These are phyloP conservation scores for Aspergillus niger DNA, from an alignment of 2,329 filamentous ascomycete genomes.

Conservation along the genomic window DNA sequence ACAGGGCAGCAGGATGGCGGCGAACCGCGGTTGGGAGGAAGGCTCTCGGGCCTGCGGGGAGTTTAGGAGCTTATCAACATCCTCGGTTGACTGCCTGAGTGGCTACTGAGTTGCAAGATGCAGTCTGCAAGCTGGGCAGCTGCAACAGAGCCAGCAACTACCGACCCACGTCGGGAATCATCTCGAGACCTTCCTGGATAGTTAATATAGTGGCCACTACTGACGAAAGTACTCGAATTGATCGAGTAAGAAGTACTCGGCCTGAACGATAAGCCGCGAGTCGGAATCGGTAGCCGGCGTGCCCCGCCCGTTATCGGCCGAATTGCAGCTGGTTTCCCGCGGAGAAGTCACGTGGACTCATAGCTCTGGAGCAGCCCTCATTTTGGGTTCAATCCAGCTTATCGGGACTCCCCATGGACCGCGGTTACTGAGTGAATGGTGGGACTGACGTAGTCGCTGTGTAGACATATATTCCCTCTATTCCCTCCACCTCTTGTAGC, in stretches of 20 bases:
- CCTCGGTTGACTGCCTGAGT: conserved; percentile 6
- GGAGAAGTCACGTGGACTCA: conserved; percentile 23
- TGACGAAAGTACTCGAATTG: neutral
- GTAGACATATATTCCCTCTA: conserved; percentile 4
- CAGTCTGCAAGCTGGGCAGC: neutral
- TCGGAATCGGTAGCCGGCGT: conserved; percentile 6
- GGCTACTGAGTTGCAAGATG: neutral
- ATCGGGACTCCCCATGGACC: conserved; percentile 21
- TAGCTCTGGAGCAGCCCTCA: neutral
- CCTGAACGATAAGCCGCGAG: too few relatives aligned
- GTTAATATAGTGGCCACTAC: neutral
- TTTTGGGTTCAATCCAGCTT: neutral
- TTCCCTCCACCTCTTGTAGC: neutral
- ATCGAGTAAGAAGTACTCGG: neutral
- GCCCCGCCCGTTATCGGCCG: conserved; percentile 18
- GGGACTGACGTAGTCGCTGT: conserved; percentile 11
- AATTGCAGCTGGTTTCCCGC: conserved; percentile 20
- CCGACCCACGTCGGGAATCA: neutral
- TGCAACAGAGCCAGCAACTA: neutral
- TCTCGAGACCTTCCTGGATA: neutral
- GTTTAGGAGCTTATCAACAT: conserved; percentile 13
- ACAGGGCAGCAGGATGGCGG: neutral
- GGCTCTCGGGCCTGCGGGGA: conserved; percentile 25
- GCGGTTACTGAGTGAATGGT: conserved; percentile 21
- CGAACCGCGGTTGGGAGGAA: conserved; percentile 21